Evolutionary conservation across 805 yeast species (phyloP).

Genomic region (Nadsonia fulvescens): DNA sequence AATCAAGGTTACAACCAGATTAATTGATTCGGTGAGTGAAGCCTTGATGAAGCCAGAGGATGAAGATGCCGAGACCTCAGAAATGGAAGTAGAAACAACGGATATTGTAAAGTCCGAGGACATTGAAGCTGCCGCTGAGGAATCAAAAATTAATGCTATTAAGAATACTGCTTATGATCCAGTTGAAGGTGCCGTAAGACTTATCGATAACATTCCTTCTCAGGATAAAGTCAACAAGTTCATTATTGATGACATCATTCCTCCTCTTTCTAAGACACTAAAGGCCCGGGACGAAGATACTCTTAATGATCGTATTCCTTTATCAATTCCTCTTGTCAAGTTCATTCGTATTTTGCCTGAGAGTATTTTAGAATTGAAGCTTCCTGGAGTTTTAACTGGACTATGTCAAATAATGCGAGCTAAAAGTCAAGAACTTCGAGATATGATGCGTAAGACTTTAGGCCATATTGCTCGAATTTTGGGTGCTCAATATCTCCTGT

Average conservation of each 20-base stretch:
- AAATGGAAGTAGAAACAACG: constrained; percentile 5
- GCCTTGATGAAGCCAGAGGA: constrained; percentile 18
- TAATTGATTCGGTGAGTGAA: constrained; percentile 35
- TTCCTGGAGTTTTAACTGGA: constrained; percentile 71
- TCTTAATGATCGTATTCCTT: constrained; percentile 51
- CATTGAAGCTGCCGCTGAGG: constrained; percentile 11
- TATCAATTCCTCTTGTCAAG: constrained; percentile 64
- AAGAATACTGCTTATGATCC: constrained; percentile 2
- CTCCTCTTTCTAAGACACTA: constrained; percentile 42
- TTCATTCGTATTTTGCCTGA: constrained; percentile 44
- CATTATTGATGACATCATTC: constrained; percentile 39
- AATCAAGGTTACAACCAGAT: constrained; percentile 38
- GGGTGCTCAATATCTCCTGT: constrained; percentile 58
- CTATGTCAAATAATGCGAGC: constrained; percentile 81
- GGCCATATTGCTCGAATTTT: constrained; percentile 43
- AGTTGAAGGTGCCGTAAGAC: constrained; percentile 6
- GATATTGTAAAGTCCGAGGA: constrained; percentile 3
- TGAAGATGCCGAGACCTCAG: constrained; percentile 5
- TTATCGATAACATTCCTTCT: constrained; percentile 21
- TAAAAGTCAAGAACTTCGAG: constrained; percentile 74
- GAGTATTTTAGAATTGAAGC: constrained; percentile 33
- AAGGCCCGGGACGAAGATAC: constrained; percentile 43
- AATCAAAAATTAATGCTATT: constrained; percentile 4
- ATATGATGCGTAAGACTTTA: constrained; percentile 60
- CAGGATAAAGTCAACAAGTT: constrained; percentile 24